Conservation (phyloP, 1,284 basidiomycete species). For the Schizophyllum amplum region DNA sequence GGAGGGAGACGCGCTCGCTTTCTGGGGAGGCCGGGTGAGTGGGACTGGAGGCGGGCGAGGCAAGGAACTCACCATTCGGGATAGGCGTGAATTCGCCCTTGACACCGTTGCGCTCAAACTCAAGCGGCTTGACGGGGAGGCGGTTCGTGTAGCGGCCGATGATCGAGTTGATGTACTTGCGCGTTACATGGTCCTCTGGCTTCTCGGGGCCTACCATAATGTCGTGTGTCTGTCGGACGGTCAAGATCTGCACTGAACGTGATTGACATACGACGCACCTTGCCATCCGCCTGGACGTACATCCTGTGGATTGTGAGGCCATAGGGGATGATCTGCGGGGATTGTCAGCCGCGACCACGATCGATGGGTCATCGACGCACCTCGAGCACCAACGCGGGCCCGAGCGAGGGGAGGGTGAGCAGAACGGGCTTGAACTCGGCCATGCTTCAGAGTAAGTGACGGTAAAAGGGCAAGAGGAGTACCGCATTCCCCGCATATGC, state of each 20-base stretch:
- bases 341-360: constrained; percentile 3
- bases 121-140: constrained; percentile 49
- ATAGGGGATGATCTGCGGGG: constrained; percentile 47
- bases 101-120: constrained; percentile 45
- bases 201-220: constrained; percentile 65
- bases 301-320: constrained; percentile 62
- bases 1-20: constrained; percentile 55
- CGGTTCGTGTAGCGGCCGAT: constrained; percentile 69
- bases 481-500: neutral
- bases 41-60: neutral
- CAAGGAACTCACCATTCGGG: constrained; percentile 36
- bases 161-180: constrained; percentile 67
- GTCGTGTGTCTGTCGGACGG: constrained; percentile 50
- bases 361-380: constrained; percentile 20
- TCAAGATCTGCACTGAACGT: constrained; percentile 2
- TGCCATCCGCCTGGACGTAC: constrained; percentile 55
- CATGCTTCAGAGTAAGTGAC: constrained; percentile 21
- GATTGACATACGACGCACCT: constrained; percentile 28
- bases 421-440: constrained; percentile 42
- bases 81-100: constrained; percentile 40
- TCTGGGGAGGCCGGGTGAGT: constrained; percentile 26
- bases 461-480: neutral
- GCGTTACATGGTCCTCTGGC: constrained; percentile 45
- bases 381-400: constrained; percentile 52
- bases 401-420: constrained; percentile 43